A percentile compares a stretch with the other conserved stretches of the same genome.
Conservation (phyloP, 225 moss, liverwort and hornwort species). For the Pleurozium schreberi region DNA sequence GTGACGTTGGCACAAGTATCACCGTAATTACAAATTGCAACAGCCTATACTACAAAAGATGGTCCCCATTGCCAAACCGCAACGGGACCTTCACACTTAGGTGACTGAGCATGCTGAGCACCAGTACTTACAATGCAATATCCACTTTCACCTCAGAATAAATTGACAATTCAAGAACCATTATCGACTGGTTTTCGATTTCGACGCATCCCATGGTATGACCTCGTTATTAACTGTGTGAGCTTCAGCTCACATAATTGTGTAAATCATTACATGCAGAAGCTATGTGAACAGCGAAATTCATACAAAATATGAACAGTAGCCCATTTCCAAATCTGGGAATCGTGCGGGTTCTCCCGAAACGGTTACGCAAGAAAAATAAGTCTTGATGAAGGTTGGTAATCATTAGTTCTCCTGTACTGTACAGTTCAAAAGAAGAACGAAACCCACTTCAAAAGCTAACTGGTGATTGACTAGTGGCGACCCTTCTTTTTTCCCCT, state of each 20-base stretch:
- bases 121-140: neutral
- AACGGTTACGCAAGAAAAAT: neutral
- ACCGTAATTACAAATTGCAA: neutral
- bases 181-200: neutral
- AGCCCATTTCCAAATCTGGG: neutral
- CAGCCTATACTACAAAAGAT: neutral
- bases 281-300: neutral
- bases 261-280: neutral
- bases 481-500: slow-evolving; percentile 60
- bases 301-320: neutral
- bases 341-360: neutral
- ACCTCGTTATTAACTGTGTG: neutral
- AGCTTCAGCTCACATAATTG: neutral
- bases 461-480: slow-evolving; percentile 7
- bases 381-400: neutral
- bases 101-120: neutral
- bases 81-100: neutral
- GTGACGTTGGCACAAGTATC: neutral
- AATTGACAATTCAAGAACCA: neutral
- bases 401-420: neutral
- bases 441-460: neutral
- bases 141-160: neutral
- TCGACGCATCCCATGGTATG: neutral
- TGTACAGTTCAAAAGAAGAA: slow-evolving; percentile 4
- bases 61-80: neutral